A percentile compares a stretch with the other conserved stretches of the same genome.
phyloP scores from a whole-genome alignment of 495 filamentous ascomycete species.

The Baudoinia panamericana region DNA sequence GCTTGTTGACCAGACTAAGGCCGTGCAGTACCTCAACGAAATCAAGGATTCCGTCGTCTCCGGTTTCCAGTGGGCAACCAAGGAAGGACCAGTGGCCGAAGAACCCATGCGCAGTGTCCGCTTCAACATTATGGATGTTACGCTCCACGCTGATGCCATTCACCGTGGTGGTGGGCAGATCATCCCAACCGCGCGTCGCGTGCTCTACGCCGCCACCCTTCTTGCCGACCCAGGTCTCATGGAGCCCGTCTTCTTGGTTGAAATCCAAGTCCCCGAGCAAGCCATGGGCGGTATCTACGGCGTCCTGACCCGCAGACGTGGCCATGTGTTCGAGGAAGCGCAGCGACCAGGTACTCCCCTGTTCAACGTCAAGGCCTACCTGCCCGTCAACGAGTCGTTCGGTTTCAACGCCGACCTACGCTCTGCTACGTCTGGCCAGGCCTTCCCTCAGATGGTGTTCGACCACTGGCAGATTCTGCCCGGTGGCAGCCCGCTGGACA shows the following conservation, averaged over 20 bases:
- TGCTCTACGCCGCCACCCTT: slow-evolving; percentile 82
- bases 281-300: slow-evolving; percentile 99
- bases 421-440: slow-evolving; percentile 82
- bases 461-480: slow-evolving; percentile 94
- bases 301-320: slow-evolving; percentile 93
- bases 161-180: slow-evolving; percentile 98
- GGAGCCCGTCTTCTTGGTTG: slow-evolving; percentile 97
- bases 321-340: slow-evolving; percentile 97
- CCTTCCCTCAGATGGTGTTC: slow-evolving; percentile 97
- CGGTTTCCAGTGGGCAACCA: slow-evolving; percentile 98
- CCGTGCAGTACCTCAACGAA: slow-evolving; percentile 99
- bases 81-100: slow-evolving; percentile 93
- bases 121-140: slow-evolving; percentile 99
- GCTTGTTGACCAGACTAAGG: slow-evolving; percentile 99
- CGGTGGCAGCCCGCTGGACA: slow-evolving; percentile 85
- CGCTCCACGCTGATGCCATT: slow-evolving; percentile 98
- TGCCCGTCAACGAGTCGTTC: slow-evolving; percentile 99
- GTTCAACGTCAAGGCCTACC: slow-evolving; percentile 98
- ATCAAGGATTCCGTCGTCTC: slow-evolving; percentile 99
- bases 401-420: slow-evolving; percentile 98
- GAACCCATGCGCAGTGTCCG: slow-evolving; percentile 94
- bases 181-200: slow-evolving; percentile 96
- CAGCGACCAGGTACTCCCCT: slow-evolving; percentile 97
- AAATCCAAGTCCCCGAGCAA: slow-evolving; percentile 96
- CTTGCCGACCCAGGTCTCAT: slow-evolving; percentile 81